Evolutionary conservation across 345 rosid genomes (phyloP).

Genomic region (Eucalyptus erythrocorys): DNA sequence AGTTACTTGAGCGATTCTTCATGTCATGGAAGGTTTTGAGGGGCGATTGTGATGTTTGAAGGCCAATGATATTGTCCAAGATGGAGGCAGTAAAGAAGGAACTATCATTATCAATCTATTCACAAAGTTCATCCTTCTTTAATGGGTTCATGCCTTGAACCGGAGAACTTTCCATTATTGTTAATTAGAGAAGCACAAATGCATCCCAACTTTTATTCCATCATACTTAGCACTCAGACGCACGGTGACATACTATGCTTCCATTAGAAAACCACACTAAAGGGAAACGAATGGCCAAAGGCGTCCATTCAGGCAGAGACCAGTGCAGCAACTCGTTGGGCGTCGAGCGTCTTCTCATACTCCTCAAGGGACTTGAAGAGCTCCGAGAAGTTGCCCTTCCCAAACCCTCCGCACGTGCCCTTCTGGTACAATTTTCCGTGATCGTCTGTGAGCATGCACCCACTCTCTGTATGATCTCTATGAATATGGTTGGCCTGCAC

Average conservation of each 20-base stretch:
- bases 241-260: neutral
- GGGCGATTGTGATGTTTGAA: neutral
- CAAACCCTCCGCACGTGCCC: constrained; percentile 93
- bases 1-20: neutral
- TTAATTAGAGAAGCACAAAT: neutral
- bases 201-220: neutral
- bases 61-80: neutral
- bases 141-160: neutral
- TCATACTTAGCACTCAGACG: neutral
- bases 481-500: constrained; percentile 73
- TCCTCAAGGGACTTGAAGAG: constrained; percentile 95
- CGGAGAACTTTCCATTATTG: neutral
- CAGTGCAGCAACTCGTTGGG: constrained; percentile 7
- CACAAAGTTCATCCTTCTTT: neutral
- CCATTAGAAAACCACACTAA: neutral
- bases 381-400: constrained; percentile 89
- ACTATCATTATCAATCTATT: neutral
- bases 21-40: neutral
- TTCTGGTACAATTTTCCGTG: constrained; percentile 61
- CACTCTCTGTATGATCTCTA: constrained; percentile 86
- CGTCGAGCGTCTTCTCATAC: constrained; percentile 73
- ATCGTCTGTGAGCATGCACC: constrained; percentile 64
- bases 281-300: neutral
- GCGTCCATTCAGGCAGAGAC: neutral
- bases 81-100: neutral